phyloP scores from a whole-genome alignment of 2,329 filamentous ascomycete species.

The Colletotrichum incanum region DNA sequence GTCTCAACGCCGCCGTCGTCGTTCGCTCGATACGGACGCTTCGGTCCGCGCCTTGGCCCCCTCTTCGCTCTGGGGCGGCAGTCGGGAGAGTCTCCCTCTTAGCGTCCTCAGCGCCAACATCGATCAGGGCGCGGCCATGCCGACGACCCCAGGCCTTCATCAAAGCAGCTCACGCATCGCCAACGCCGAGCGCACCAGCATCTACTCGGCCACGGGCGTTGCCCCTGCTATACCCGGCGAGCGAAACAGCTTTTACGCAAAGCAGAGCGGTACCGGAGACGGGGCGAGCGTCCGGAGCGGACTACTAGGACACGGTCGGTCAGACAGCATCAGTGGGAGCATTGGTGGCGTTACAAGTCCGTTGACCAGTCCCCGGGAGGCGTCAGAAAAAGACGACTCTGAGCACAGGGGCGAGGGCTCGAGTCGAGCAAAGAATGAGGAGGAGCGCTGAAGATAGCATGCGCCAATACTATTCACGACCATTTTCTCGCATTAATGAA shows the following conservation, averaged over 20 bases:
- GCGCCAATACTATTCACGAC: constrained; percentile 11
- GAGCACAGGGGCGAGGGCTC: constrained; percentile 54
- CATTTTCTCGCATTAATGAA: constrained; percentile 31
- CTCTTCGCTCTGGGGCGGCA: constrained; percentile 86
- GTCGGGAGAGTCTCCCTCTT: constrained; percentile 83
- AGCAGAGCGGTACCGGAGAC: constrained; percentile 72
- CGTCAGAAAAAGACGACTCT: constrained; percentile 45
- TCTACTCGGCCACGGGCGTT: constrained; percentile 84
- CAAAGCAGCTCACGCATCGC: constrained; percentile 57
- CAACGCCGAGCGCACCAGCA: constrained; percentile 77
- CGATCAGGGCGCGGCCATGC: constrained; percentile 62
- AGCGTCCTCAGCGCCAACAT: constrained; percentile 83
- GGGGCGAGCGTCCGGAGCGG: constrained; percentile 86
- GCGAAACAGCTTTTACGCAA: constrained; percentile 85
- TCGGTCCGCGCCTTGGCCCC: constrained; percentile 89
- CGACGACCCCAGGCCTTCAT: constrained; percentile 67
- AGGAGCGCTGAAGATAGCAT: constrained; percentile 28
- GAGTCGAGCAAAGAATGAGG: constrained; percentile 51
- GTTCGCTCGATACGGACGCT: constrained; percentile 88
- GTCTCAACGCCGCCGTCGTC: constrained; percentile 81
- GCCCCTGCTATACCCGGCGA: constrained; percentile 79
- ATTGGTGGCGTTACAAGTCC: constrained; percentile 76
- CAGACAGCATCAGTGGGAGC: constrained; percentile 87
- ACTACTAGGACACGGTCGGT: constrained; percentile 80
- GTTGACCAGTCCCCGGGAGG: constrained; percentile 71